Percentiles rank a stretch among this genome's conserved stretches.
phyloP scores from a whole-genome alignment of 768 basidiomycete genomes.

The Termitomyces sp. region DNA sequence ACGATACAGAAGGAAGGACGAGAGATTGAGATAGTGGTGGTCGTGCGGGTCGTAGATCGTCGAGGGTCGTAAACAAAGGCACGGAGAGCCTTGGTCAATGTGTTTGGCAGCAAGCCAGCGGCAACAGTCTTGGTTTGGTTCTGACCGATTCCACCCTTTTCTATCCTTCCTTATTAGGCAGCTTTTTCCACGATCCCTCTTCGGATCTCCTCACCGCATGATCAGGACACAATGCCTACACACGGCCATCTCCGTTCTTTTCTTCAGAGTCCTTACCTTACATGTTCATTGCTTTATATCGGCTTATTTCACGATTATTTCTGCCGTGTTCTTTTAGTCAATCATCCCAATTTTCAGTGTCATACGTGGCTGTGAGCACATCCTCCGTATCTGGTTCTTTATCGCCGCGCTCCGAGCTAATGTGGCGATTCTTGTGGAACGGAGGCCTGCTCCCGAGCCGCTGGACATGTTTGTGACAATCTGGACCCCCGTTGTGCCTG shows the following conservation, averaged over 20 bases:
- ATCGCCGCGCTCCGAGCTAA: too few relatives aligned
- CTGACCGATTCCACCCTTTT: slow-evolving; percentile 32
- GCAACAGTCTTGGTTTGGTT: slow-evolving; percentile 30
- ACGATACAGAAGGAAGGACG: slow-evolving; percentile 39
- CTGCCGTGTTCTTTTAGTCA: too few relatives aligned
- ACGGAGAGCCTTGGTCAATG: slow-evolving; percentile 26
- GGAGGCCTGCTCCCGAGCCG: too few relatives aligned
- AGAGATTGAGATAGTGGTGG: slow-evolving; percentile 35
- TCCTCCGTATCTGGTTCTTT: too few relatives aligned
- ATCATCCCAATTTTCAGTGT: neutral
- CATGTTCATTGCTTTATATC: too few relatives aligned
- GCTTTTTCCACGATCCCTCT: slow-evolving; percentile 15
- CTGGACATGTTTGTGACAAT: too few relatives aligned
- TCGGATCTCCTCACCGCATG: slow-evolving; percentile 7
- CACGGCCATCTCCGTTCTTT: neutral
- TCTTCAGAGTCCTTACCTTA: neutral
- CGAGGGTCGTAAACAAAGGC: slow-evolving; percentile 56
- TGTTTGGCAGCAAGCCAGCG: slow-evolving; percentile 30
- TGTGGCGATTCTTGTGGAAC: too few relatives aligned
- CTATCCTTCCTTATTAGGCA: slow-evolving; percentile 21
- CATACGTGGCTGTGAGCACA: neutral
- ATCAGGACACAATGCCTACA: neutral
- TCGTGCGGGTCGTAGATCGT: slow-evolving; percentile 51
- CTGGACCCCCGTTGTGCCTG: too few relatives aligned
- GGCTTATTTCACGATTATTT: too few relatives aligned